Evolutionary conservation across 1,139 yeast species (phyloP), one percentile per base, ranked within the genome.

Genomic region (Yamadazyma trypodendri): DNA sequence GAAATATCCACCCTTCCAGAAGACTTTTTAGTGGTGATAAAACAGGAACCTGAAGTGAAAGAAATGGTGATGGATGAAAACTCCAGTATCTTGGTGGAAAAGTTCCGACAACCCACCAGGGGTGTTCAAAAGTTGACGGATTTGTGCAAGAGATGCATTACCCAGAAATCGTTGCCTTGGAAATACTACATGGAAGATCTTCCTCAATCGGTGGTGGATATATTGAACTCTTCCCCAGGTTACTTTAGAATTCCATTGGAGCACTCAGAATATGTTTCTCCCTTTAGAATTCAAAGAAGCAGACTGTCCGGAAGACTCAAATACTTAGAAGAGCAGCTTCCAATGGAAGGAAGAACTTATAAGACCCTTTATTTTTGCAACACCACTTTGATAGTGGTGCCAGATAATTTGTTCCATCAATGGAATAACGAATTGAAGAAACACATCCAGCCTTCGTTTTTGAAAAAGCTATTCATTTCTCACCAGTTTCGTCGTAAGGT

Each of bases 401-500:
- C 90, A 0, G 86, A 81, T 47, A 81, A 81, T 46, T 58, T 83
- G 17, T 73, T 79, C 42, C 77, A 73, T 42, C 90, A 83, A 52
- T 83, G 89, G 90, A 61, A 60, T 29, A 54, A 62, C 15, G 89
- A 83, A 51, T 60, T 81, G 7, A 57, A 58, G 13, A 81, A 81
- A 45, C 90, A 83, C 50, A 58, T 77, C 2, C 54, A 62, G 3
- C 52, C 56, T 0, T 61, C 52, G 0, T 68, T 41, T 41, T 56
- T 81, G 28, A 58, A 55, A 3, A 65, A 55, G 24, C 46, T 69
- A 16, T 65, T 57, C 43, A 46, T 70, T 7, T 64, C 73, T 2
- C 55, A 48, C 12, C 64, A 66, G 24, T 61, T 64, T 49, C 61
- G 57, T 34, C 47, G 46, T 11, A 42, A 48, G 6, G 36, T 56